Conservation (phyloP, 352 stramenopile genomes). For the Phytopythium chamaehyphon region DNA sequence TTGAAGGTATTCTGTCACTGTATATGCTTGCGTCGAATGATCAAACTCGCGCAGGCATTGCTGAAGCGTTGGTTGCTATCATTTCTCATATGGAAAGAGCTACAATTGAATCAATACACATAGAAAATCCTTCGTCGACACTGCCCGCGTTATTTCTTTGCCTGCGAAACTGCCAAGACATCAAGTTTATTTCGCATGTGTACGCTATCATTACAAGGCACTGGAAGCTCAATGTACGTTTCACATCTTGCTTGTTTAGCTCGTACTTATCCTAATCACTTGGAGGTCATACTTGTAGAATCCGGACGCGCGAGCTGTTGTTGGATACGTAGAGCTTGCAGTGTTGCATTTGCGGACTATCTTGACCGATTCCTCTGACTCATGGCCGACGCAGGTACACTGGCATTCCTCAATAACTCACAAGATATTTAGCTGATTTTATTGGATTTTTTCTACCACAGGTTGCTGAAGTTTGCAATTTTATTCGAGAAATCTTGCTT, state of each 20-base stretch:
- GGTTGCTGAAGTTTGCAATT: constrained; percentile 47
- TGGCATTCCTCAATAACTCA: no score
- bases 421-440: no score
- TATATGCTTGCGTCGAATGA: constrained; percentile 37
- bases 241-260: background rate
- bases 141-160: constrained; percentile 67
- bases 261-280: background rate
- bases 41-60: constrained; percentile 25
- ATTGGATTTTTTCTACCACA: no score
- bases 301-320: constrained; percentile 36
- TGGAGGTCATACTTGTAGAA: background rate
- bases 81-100: constrained; percentile 36
- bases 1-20: constrained; percentile 61
- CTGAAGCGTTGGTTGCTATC: constrained; percentile 36
- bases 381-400: no score
- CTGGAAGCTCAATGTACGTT: constrained; percentile 30
- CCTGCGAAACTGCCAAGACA: constrained; percentile 37
- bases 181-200: constrained; percentile 47
- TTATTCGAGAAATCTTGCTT: constrained; percentile 53
- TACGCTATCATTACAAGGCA: constrained; percentile 56
- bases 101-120: constrained; percentile 32
- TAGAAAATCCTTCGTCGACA: constrained; percentile 44
- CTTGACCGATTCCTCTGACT: no score
- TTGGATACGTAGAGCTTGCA: constrained; percentile 59
- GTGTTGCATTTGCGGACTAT: constrained; percentile 15